A percentile compares a stretch with the other conserved stretches of the same genome.
phyloP scores from a whole-genome alignment of 352 stramenopile genomes.

The Phytophthora melonis region DNA sequence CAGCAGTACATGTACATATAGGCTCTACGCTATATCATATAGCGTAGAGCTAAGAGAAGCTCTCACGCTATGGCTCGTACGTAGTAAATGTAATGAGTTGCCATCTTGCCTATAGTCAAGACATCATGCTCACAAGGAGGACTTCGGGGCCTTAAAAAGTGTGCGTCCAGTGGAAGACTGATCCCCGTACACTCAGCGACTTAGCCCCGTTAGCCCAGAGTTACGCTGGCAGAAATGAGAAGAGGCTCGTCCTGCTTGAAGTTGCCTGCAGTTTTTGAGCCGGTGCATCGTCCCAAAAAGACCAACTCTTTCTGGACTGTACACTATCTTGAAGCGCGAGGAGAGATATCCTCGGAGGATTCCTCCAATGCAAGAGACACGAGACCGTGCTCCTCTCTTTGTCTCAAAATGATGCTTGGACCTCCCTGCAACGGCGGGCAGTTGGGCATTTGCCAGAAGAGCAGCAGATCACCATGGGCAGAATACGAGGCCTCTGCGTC shows the following conservation, averaged over 20 bases:
- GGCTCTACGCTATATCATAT: no score
- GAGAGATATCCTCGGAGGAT: background rate
- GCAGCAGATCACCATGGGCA: background rate
- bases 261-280: background rate
- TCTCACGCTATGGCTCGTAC: no score
- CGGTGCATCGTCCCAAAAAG: background rate
- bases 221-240: no score
- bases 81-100: no score
- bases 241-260: background rate
- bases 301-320: background rate
- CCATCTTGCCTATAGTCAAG: no score
- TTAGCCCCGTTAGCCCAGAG: no score
- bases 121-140: no score
- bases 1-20: no score
- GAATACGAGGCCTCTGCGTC: background rate
- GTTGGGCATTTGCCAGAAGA: background rate
- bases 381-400: background rate
- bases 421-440: conserved; percentile 3
- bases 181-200: no score
- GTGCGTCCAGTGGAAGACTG: no score
- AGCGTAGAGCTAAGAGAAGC: no score
- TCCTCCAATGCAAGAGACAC: background rate
- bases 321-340: background rate
- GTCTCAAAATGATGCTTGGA: conserved; percentile 7
- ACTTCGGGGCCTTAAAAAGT: no score